Conservation (phyloP, 2,329 filamentous ascomycete species). For the Aspergillus latus region DNA sequence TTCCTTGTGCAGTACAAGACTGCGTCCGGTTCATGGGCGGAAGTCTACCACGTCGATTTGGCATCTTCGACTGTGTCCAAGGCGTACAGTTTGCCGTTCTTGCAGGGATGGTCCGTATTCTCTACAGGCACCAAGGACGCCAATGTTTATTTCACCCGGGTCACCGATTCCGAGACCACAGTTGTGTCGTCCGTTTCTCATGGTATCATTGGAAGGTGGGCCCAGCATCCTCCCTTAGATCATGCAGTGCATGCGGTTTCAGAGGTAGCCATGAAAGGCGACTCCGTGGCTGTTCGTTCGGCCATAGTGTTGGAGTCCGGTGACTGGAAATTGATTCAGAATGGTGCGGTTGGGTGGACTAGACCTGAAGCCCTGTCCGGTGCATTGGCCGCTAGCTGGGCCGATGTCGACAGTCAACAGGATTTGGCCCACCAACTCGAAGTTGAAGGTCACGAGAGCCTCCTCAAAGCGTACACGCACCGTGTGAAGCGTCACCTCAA, state of each 20-base stretch:
- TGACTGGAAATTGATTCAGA: conserved; percentile 82
- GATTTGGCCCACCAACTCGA: conserved; percentile 77
- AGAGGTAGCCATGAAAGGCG: conserved; percentile 74
- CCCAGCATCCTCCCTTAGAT: conserved; percentile 51
- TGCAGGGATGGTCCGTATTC: conserved; percentile 71
- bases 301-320: conserved; percentile 65
- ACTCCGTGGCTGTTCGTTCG: conserved; percentile 73
- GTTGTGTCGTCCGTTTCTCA: conserved; percentile 76
- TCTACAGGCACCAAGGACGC: conserved; percentile 73
- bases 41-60: conserved; percentile 80
- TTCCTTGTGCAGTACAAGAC: conserved; percentile 83
- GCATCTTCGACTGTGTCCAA: conserved; percentile 69
- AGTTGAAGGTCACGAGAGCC: conserved; percentile 79
- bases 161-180: conserved; percentile 71
- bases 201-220: conserved; percentile 73
- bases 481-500: conserved; percentile 77
- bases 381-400: conserved; percentile 76
- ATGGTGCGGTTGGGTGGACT: conserved; percentile 77
- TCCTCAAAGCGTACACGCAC: conserved; percentile 80
- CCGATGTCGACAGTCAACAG: conserved; percentile 71
- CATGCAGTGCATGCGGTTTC: conserved; percentile 68
- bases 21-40: conserved; percentile 69
- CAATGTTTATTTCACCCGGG: conserved; percentile 85
- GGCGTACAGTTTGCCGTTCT: conserved; percentile 74
- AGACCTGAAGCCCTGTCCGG: conserved; percentile 80